Conservation (phyloP, 2,329 filamentous ascomycete species). For the Fusarium piperis region DNA sequence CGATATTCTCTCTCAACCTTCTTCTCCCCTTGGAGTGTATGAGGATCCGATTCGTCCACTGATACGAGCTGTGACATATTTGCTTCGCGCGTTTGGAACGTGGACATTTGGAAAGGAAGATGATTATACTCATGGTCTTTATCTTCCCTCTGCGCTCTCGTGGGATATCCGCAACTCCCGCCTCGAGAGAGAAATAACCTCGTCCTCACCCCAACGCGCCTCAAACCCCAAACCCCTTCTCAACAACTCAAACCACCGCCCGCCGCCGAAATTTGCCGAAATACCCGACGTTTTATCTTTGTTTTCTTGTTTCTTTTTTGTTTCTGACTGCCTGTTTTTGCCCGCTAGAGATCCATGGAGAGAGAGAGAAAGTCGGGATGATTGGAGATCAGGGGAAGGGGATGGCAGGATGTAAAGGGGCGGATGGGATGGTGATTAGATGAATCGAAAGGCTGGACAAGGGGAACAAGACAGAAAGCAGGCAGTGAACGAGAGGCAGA, state of each 20-base stretch:
- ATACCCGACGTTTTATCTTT: conserved; percentile 28
- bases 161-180: background rate
- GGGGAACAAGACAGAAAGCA: conserved; percentile 13
- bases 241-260: conserved; percentile 6
- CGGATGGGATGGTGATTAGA: background rate
- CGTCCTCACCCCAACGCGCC: background rate
- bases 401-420: background rate
- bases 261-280: conserved; percentile 26
- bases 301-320: conserved; percentile 4
- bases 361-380: background rate
- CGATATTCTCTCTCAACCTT: background rate
- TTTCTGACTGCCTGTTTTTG: background rate
- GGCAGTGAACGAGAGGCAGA: conserved; percentile 25
- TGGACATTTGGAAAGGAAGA: background rate
- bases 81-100: background rate
- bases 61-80: background rate
- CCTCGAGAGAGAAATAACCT: background rate
- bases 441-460: background rate
- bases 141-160: background rate
- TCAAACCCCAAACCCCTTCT: background rate
- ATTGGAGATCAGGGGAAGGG: background rate
- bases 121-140: no score
- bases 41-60: background rate
- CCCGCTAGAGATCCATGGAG: background rate
- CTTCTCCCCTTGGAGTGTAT: background rate